Evolutionary conservation across 2,329 filamentous ascomycete species (phyloP).

Genomic region (Westerdykella ornata): DNA sequence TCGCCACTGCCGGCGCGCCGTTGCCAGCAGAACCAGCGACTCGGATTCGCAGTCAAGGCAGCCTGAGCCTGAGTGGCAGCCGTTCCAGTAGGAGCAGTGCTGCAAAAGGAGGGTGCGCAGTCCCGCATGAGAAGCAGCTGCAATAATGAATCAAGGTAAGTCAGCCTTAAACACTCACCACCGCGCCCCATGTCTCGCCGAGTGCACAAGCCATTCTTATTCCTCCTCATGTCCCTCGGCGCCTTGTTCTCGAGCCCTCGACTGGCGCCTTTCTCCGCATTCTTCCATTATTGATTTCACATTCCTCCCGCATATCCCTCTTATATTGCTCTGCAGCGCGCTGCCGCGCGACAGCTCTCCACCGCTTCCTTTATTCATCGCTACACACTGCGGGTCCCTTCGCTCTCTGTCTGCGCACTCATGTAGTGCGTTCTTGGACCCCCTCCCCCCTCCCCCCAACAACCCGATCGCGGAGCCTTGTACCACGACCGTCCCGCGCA

Average conservation of each 20-base stretch:
- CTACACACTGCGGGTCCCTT: slow-evolving; percentile 27
- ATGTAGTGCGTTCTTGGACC: slow-evolving; percentile 34
- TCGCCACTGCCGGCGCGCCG: slow-evolving; percentile 25
- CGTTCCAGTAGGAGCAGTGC: neutral
- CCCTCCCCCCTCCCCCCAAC: slow-evolving; percentile 11
- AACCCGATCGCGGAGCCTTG: slow-evolving; percentile 33
- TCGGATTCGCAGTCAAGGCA: slow-evolving; percentile 17
- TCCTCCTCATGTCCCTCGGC: slow-evolving; percentile 19
- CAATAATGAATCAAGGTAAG: slow-evolving; percentile 38
- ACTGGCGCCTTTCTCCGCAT: slow-evolving; percentile 35
- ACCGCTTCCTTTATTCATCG: slow-evolving; percentile 17
- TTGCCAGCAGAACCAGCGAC: slow-evolving; percentile 20
- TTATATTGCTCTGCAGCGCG: slow-evolving; percentile 27
- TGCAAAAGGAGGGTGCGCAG: slow-evolving; percentile 1
- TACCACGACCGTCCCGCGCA: slow-evolving; percentile 31
- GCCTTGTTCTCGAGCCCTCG: slow-evolving; percentile 24
- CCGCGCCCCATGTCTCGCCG: slow-evolving; percentile 19
- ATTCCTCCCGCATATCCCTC: slow-evolving; percentile 25
- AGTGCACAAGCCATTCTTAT: slow-evolving; percentile 13
- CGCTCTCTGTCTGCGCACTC: slow-evolving; percentile 18
- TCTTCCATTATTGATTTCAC: slow-evolving; percentile 24
- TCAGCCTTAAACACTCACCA: slow-evolving; percentile 24
- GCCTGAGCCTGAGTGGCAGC: slow-evolving; percentile 21
- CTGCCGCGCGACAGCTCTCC: slow-evolving; percentile 16
- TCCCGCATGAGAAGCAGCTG: slow-evolving; percentile 17